Percentiles rank a stretch among this genome's conserved stretches.
Conservation (phyloP, 2,329 filamentous ascomycete species). For the Aspergillus ochraceus region DNA sequence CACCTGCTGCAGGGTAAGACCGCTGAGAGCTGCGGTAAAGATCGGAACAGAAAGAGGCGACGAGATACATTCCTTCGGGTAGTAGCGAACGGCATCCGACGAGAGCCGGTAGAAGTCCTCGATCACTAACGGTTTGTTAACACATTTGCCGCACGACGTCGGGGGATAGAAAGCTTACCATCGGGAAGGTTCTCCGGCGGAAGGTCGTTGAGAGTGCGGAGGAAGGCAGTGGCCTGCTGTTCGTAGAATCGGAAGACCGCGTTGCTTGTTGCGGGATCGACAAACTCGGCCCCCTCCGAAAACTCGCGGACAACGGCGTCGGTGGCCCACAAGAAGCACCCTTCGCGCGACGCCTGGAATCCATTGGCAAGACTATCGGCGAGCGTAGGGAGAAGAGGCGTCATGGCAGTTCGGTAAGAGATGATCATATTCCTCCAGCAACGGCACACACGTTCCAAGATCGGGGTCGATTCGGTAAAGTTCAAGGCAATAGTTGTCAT, state of each 20-base stretch:
- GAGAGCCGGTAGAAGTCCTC: slow-evolving; percentile 96
- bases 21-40: slow-evolving; percentile 82
- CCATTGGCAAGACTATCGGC: slow-evolving; percentile 85
- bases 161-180: slow-evolving; percentile 40
- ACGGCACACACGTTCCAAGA: slow-evolving; percentile 88
- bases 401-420: slow-evolving; percentile 87
- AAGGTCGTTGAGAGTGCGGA: slow-evolving; percentile 84
- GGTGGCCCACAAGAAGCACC: slow-evolving; percentile 98
- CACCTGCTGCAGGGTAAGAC: slow-evolving; percentile 83
- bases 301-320: slow-evolving; percentile 94
- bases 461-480: slow-evolving; percentile 81
- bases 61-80: slow-evolving; percentile 77
- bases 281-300: slow-evolving; percentile 81
- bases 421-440: slow-evolving; percentile 98
- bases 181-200: slow-evolving; percentile 75
- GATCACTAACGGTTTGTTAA: slow-evolving; percentile 59
- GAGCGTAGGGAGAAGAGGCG: slow-evolving; percentile 77
- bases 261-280: slow-evolving; percentile 77
- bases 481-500: slow-evolving; percentile 83
- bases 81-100: slow-evolving; percentile 89
- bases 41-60: slow-evolving; percentile 79
- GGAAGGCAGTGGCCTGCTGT: slow-evolving; percentile 84
- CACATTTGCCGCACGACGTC: slow-evolving; percentile 13
- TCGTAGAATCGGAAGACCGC: slow-evolving; percentile 95
- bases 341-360: slow-evolving; percentile 82